Base-by-base conservation (phyloP, 768 basidiomycete genomes). In the Sarcodon sp. region DNA sequence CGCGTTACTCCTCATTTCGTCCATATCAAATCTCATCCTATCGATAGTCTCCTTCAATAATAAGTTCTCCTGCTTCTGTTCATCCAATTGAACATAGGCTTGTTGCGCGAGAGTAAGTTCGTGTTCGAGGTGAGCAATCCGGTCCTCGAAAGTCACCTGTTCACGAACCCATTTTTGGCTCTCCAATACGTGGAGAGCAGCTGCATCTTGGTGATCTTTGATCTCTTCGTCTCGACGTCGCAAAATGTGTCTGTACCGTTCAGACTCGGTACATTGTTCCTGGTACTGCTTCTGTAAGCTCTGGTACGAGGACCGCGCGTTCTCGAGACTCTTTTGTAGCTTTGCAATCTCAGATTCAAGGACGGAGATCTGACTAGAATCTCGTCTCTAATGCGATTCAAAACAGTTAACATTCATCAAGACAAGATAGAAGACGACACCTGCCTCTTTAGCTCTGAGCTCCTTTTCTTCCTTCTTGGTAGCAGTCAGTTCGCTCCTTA, bases 31-130 rank as follows among this genome's bases (percentile, higher is more conserved):
- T 33, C 88, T 74, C 77, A 96, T 83, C 43, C 91, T 76, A 60
- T 96, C 92, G 55, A 97, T 97, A 1, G 92, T 96, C 70, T 97
- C 93, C 60, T 94, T 94, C 51, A 97, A 71, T 58, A 89, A 65
- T 54, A 94, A 60, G 57, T 96, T 97, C 70, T 93, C 89, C 57
- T 90, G 87, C 68, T 96, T 96, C 69, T 97, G 93, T 55, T 86
- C 83, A 50, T 93, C 89, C 35, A 96, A 73, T 50, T 79, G 75
- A 0, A 69, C 74, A 47, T 87, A 81, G 1, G 84, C 80, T 55
- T 79, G 74, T 46, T 83, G 78, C 4, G 89, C 87, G 21, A 75
- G 57, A 3, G 61, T 61, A 2, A 97, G 71, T 49, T 94, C 90
- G 7, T 66, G 55, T 56, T 91, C 85, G n/a, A 94, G 75, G 6